phyloP scores from a whole-genome alignment of 257 asterid genomes.

The Solanum chmielewskii region DNA sequence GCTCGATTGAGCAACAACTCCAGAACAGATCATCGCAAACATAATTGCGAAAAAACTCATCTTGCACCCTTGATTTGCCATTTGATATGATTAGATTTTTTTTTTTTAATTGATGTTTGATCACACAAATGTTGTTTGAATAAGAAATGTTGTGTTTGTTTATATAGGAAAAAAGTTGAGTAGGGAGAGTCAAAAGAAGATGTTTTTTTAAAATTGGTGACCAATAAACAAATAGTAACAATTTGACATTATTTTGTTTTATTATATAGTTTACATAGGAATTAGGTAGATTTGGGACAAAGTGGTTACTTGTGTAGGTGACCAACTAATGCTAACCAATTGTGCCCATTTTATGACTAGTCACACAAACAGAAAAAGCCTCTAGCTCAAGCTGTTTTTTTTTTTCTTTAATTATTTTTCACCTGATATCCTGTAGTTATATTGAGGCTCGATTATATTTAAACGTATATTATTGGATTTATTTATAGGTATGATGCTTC shows the following conservation, averaged over 20 bases:
- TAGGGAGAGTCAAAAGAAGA: background rate
- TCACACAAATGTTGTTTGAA: background rate
- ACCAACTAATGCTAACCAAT: conserved; percentile 3
- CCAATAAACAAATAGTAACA: background rate
- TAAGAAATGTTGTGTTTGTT: background rate
- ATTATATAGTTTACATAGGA: background rate
- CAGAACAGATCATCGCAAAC: conserved; percentile 17
- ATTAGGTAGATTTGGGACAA: background rate
- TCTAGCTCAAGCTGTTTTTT: background rate
- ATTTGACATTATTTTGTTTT: background rate
- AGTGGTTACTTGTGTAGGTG: background rate
- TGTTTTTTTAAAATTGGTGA: background rate
- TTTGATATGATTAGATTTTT: background rate
- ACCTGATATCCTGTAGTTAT: rapidly evolving
- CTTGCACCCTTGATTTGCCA: conserved; percentile 25
- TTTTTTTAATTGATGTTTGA: background rate
- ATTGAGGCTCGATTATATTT: background rate
- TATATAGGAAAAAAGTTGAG: background rate
- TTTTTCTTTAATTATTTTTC: background rate
- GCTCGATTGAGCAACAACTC: conserved; percentile 35
- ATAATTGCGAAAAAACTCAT: conserved; percentile 21
- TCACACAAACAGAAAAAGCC: background rate
- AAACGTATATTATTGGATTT: rapidly evolving
- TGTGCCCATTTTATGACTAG: background rate
- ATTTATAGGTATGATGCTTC: background rate